These are phyloP conservation scores for Alternaria burnsii DNA, from an alignment of 2,329 filamentous ascomycete species.

Conservation along the genomic window DNA sequence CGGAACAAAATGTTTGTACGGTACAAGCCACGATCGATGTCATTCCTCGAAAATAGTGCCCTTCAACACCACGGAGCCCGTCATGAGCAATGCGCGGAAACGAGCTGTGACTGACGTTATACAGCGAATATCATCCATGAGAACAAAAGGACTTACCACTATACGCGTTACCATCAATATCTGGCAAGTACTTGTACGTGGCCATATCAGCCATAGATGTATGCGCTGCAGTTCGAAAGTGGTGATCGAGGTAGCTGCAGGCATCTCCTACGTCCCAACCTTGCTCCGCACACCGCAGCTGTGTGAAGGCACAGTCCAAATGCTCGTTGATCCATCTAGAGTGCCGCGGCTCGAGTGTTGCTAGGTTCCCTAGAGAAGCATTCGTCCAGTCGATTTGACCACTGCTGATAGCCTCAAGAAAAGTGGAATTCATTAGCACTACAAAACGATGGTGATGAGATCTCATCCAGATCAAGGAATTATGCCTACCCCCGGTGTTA, in stretches of 20 bases:
- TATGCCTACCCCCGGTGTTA: neutral
- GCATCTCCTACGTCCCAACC: neutral
- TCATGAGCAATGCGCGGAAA: constrained; percentile 2
- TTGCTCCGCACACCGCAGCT: neutral
- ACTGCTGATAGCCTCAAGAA: neutral
- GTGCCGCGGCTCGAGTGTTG: neutral
- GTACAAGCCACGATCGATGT: neutral
- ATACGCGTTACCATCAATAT: neutral
- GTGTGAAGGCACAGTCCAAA: neutral
- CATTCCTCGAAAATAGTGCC: constrained; percentile 1
- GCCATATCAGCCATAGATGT: neutral
- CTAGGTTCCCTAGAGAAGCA: neutral
- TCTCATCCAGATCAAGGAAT: neutral
- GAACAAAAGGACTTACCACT: neutral
- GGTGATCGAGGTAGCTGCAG: neutral
- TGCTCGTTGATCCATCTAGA: neutral
- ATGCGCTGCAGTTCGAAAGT: neutral
- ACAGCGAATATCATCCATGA: neutral
- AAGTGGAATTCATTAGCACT: neutral
- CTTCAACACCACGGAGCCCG: constrained; percentile 1
- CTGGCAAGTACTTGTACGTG: neutral
- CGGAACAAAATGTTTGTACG: constrained; percentile 3
- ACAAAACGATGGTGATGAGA: constrained; percentile 2
- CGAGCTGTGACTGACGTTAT: neutral
- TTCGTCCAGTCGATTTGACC: neutral